Evolutionary conservation across 495 filamentous ascomycete species (phyloP), one percentile per base, ranked within the genome.

Genomic region (Daldinia caldariorum): DNA sequence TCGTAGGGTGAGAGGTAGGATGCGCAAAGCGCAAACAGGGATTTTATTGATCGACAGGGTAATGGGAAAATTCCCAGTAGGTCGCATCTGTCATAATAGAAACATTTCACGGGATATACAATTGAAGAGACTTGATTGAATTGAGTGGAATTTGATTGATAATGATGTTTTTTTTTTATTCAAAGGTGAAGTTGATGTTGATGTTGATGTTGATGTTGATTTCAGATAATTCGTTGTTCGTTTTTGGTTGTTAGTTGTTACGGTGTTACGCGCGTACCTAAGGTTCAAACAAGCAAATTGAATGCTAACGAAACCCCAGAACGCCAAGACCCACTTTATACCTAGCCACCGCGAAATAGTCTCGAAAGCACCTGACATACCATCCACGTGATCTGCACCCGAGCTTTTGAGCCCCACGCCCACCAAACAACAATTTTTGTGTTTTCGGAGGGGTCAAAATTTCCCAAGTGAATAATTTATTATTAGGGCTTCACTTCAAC

Each of bases 1-100:
- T 61, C 70, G 67, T 45, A 72, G 29, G 39, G 59, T 20, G 50
- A 54, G 61, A 22, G 59, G 50, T 47, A 64, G n/a, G n/a, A n/a
- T 78, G 81, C 82, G 80, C 81, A 76, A 63, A 55, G 82, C 80
- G 83, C 82, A 80, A 71, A 65, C 63, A 63, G 72, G 6, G 54
- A 29, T 35, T 49, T 51, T 58, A 29, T 14, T 60, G 58, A 60
- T 67, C 49, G 70, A 74, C 78, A 82, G 73, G 62, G 58, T 71
- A 60, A 6, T 13, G 5, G 32, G 32, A 56, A 37, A 13, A n/a
- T 20, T 14, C n/a, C 13, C 37, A 56, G 32, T 9, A 37, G 13
- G 18, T 6, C 16, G 14, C 37, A 38, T 56, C 43, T 47, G 18
- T 47, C 18, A 47, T 47, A 22, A 47, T 20, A 47, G 1, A 47